These are phyloP conservation scores for Hyaloscypha finlandica DNA, from an alignment of 495 filamentous ascomycete genomes.

Conservation along the genomic window DNA sequence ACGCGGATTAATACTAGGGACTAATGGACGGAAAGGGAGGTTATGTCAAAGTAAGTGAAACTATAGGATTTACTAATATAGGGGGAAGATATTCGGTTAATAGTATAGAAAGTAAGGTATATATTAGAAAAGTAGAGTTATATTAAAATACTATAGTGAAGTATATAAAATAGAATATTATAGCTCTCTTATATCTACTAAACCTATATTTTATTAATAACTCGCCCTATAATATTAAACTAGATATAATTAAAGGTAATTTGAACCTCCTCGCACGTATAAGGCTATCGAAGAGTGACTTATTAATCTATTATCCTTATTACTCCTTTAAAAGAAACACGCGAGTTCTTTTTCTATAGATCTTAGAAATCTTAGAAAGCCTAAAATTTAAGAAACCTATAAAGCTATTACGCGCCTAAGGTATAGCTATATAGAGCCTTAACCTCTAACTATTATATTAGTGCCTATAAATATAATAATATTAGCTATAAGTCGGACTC, in stretches of 20 bases:
- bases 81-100: not conserved
- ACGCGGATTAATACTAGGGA: not conserved
- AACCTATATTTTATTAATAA: not conserved
- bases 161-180: not conserved
- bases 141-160: not conserved
- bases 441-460: not conserved
- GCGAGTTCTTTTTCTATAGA: not conserved
- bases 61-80: not conserved
- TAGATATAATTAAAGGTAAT: not conserved
- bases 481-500: no score
- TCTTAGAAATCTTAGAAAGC: not conserved
- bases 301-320: not conserved
- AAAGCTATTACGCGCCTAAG: not conserved
- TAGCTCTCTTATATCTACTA: not conserved
- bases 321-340: not conserved
- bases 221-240: not conserved
- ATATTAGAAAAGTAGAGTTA: not conserved
- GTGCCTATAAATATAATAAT: not conserved
- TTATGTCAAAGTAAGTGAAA: not conserved
- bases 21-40: not conserved
- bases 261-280: not conserved
- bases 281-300: not conserved
- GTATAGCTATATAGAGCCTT: not conserved
- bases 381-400: no score
- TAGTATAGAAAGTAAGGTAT: not conserved